phyloP scores from a whole-genome alignment of 2,329 filamentous ascomycete species.

The Niveomyces coronatus region DNA sequence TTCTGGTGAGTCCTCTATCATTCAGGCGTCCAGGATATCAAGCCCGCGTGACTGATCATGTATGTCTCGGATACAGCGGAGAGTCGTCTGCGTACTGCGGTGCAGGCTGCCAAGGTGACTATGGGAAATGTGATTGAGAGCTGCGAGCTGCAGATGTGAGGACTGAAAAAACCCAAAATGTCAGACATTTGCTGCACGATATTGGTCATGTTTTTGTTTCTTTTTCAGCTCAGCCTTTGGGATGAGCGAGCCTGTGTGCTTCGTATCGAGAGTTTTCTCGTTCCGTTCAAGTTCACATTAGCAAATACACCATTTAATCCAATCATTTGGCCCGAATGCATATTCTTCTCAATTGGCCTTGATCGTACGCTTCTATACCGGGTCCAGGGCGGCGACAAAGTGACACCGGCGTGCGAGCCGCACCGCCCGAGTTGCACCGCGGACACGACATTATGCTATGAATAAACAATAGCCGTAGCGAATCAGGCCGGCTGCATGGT shows the following conservation, averaged over 20 bases:
- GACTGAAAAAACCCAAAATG: too few species aligned
- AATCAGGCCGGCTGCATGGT: background rate
- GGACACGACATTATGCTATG: conserved; percentile 3
- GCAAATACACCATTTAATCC: too few species aligned
- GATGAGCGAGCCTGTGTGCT: too few species aligned
- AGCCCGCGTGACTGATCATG: background rate
- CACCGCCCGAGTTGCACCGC: conserved; percentile 5
- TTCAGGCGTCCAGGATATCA: background rate
- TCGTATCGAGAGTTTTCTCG: too few species aligned
- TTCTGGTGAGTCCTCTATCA: conserved; percentile 21
- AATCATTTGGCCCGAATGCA: too few species aligned
- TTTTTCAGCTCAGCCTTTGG: too few species aligned
- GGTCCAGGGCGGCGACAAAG: background rate
- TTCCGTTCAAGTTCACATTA: too few species aligned
- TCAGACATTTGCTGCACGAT: too few species aligned
- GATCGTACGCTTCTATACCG: background rate
- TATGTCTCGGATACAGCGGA: conserved; percentile 4
- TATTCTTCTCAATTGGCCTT: too few species aligned
- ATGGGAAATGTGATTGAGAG: conserved; percentile 23
- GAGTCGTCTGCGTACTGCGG: conserved; percentile 18
- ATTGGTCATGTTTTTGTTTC: too few species aligned
- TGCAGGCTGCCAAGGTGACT: conserved; percentile 23
- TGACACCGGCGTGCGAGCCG: conserved; percentile 5
- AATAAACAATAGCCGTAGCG: background rate
- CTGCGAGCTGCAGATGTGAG: too few species aligned